A percentile compares a stretch with the other conserved stretches of the same genome.
These are phyloP conservation scores for Thielaviopsis euricoi DNA, from an alignment of 2,329 filamentous ascomycete genomes.

Conservation along the genomic window DNA sequence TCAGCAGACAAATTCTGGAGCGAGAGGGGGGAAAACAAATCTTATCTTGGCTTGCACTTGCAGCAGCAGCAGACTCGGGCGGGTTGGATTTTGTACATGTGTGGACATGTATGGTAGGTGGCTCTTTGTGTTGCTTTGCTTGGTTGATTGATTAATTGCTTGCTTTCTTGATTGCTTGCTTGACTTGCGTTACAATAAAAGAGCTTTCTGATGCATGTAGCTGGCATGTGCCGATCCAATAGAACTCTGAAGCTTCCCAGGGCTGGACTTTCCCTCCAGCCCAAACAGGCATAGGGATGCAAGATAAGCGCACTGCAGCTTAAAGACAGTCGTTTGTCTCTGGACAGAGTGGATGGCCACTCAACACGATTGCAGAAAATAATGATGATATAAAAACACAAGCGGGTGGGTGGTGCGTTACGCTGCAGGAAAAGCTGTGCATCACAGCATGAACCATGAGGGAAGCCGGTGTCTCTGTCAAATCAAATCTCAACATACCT, in stretches of 20 bases:
- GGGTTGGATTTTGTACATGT: not conserved
- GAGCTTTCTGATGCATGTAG: not conserved
- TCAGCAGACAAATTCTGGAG: not conserved
- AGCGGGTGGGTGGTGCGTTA: too few species aligned
- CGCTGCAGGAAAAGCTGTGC: not conserved
- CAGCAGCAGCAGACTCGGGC: not conserved
- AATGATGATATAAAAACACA: not conserved
- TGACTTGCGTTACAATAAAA: too few species aligned
- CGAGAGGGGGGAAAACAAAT: not conserved
- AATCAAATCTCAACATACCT: slow-evolving; percentile 38
- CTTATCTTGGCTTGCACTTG: not conserved
- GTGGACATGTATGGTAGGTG: not conserved
- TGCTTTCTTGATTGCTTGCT: too few species aligned
- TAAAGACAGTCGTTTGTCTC: too few species aligned
- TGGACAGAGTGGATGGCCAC: too few species aligned
- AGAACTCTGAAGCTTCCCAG: not conserved
- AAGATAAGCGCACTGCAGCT: not conserved
- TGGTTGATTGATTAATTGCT: not conserved
- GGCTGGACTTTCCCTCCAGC: not conserved
- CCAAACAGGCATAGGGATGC: not conserved
- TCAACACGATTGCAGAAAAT: too few species aligned
- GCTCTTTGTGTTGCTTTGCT: not conserved
- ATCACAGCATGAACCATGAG: not conserved
- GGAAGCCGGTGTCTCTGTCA: slow-evolving; percentile 7
- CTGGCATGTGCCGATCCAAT: not conserved